A percentile compares a stretch with the other conserved stretches of the same genome.
Conservation (phyloP, 345 rosid genomes). For the Hibiscus tridactylites region DNA sequence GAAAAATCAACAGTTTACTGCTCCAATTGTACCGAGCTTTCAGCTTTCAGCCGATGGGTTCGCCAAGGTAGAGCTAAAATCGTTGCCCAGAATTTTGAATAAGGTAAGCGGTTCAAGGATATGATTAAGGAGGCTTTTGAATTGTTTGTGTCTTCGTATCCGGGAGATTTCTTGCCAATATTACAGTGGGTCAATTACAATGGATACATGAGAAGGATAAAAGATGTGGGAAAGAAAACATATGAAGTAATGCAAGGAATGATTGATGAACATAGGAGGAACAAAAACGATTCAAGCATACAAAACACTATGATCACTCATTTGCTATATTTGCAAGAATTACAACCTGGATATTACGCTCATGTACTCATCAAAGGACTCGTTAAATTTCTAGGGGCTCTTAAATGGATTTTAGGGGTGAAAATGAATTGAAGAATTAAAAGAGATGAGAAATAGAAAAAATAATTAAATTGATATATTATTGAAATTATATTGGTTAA, state of each 20-base stretch:
- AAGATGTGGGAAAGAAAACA: slow-evolving; percentile 14
- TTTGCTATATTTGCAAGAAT: slow-evolving; percentile 25
- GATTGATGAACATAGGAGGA: slow-evolving; percentile 37
- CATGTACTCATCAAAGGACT: no score
- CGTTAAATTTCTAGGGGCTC: no score
- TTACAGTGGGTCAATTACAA: slow-evolving; percentile 19
- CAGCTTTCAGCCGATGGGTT: not conserved
- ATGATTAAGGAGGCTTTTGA: slow-evolving; percentile 19
- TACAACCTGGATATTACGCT: slow-evolving; percentile 22
- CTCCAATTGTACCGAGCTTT: not conserved
- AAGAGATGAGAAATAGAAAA: no score
- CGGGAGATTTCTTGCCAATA: slow-evolving; percentile 31
- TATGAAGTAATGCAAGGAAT: slow-evolving; percentile 38
- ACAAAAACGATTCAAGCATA: not conserved
- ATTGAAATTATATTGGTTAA: no score
- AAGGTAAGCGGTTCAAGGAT: slow-evolving; percentile 24
- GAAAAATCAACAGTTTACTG: not conserved
- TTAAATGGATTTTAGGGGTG: no score
- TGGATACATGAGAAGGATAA: slow-evolving; percentile 26
- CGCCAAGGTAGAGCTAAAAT: not conserved
- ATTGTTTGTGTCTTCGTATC: slow-evolving; percentile 9
- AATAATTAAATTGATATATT: no score
- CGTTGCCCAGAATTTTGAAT: slow-evolving; percentile 12
- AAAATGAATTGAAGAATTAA: no score
- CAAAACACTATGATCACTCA: slow-evolving; percentile 45